Base-by-base conservation (phyloP, 164 flowering plant species). In the Nelumbo lutea region DNA sequence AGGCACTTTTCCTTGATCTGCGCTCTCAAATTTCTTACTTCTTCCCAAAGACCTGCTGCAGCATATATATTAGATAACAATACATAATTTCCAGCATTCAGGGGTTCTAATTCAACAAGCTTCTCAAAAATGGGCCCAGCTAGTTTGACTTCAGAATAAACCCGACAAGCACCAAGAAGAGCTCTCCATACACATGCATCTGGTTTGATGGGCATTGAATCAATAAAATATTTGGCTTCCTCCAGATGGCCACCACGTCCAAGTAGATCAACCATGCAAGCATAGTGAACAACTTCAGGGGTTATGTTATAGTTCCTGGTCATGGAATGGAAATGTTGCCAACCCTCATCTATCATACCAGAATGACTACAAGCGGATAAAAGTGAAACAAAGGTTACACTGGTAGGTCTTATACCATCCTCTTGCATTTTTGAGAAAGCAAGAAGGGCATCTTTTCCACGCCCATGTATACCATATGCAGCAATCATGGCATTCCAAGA, bases 321-420 rank as follows among this genome's bases (percentile, higher is more conserved):
- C 90, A 88, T 86, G 27, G 81, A 75, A 39, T 75, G 67, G 73
- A 80, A 86, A 63, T 79, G 72, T 67, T 76, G 65, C 74, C 81
- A 43, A 1, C 92, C 90, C 68, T 66, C 50, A 27, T 82, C 82
- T 27, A 86, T 67, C 69, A 82, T 65, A 64, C 92, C 87, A 5
- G 86, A 79, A 69, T 88, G 90, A 69, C 90, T 84, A 69, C 92
- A 86, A 51, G 88, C 88, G 51, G 89, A 85, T 61, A 87, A 61
- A 76, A 81, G 68, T 46, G 88, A 80, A 43, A 82, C 72, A 64
- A 88, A 84, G 52, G 87, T 80, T 13, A 79, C 77, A n/a, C 57
- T 64, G n/a, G 77, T 80, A 65, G 90, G 88, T 60, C 45, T 70
- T 11, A 78, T 59, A 64, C 86, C 86, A 48, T 79, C 83, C 65